Evolutionary conservation across 352 stramenopile genomes (phyloP), one percentile per base, ranked within the genome.

Genomic region (Phytophthora quininea): DNA sequence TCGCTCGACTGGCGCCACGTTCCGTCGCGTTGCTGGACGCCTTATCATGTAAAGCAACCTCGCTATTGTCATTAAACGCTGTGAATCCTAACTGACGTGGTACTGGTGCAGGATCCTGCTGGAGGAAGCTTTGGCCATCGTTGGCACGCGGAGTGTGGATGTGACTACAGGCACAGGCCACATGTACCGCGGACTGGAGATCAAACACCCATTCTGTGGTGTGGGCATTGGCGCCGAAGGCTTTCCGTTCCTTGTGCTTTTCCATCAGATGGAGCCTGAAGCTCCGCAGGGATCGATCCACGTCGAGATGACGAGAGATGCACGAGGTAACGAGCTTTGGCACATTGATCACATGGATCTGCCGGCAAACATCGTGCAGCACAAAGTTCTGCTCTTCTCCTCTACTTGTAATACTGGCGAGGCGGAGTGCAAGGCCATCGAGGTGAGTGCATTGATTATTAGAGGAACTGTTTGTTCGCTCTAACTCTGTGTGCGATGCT

Each of bases 31-130:
- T 0, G 68, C 77, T 15, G 62, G 80, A 5, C 46, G 80, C 0
- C 64, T 89, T 0, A 85, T 88, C 62, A 84, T 80, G 76, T 82
- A 50, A n/a, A n/a, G n/a, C n/a, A n/a, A n/a, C n/a, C n/a, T n/a
- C n/a, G n/a, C n/a, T n/a, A n/a, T n/a, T n/a, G n/a, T n/a, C n/a
- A n/a, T n/a, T n/a, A n/a, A n/a, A n/a, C n/a, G n/a, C n/a, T n/a
- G n/a, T n/a, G n/a, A n/a, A n/a, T n/a, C n/a, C n/a, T n/a, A n/a
- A n/a, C n/a, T n/a, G n/a, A n/a, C n/a, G 0, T 55, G 5, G 10
- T 40, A 5, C 35, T 40, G 35, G 29, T 48, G 29, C 29, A 86
- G 77, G 64, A 53, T 89, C 2, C 61, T 90, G 12, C 47, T 90
- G 10, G 80, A 90, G 54, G 80, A 89, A 54, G 78, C 76, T 3